These are phyloP conservation scores for Diatrype stigma DNA, from an alignment of 2,329 filamentous ascomycete genomes.

Conservation along the genomic window DNA sequence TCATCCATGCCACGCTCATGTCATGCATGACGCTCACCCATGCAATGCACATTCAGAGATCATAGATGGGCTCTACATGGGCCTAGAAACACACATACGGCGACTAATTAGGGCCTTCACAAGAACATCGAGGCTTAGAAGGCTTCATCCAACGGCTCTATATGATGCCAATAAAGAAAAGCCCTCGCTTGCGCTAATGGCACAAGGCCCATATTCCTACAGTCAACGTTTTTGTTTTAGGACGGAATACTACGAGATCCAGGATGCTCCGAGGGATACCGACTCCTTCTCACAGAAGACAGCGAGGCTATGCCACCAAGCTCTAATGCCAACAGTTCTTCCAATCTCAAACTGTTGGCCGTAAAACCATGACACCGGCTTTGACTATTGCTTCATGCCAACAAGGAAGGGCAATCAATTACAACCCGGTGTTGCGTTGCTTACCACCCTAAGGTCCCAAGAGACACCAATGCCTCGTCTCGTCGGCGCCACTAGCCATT, in stretches of 20 bases:
- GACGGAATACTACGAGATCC: not conserved
- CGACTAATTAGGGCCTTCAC: too few species aligned
- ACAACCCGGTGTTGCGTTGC: too few species aligned
- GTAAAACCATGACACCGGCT: not conserved
- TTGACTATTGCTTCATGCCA: not conserved
- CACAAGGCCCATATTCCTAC: not conserved
- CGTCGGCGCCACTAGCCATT: too few species aligned
- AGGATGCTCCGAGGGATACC: not conserved
- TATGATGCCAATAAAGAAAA: not conserved
- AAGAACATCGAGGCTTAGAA: too few species aligned
- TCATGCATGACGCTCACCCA: conserved; percentile 26
- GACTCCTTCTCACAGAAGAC: not conserved
- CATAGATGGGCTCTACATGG: not conserved
- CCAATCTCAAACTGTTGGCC: not conserved
- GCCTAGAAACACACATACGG: too few species aligned
- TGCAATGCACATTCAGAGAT: conserved; percentile 12
- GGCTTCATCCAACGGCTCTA: not conserved
- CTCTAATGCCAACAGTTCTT: not conserved
- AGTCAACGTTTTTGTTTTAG: not conserved
- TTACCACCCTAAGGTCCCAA: not conserved
- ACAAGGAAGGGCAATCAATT: not conserved
- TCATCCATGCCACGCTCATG: conserved; percentile 25
- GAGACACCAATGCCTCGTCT: too few species aligned
- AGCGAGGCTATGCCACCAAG: not conserved
- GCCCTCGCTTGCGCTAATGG: not conserved